Evolutionary conservation across 1,284 basidiomycete species (phyloP).

Genomic region (Malassezia pachydermatis): DNA sequence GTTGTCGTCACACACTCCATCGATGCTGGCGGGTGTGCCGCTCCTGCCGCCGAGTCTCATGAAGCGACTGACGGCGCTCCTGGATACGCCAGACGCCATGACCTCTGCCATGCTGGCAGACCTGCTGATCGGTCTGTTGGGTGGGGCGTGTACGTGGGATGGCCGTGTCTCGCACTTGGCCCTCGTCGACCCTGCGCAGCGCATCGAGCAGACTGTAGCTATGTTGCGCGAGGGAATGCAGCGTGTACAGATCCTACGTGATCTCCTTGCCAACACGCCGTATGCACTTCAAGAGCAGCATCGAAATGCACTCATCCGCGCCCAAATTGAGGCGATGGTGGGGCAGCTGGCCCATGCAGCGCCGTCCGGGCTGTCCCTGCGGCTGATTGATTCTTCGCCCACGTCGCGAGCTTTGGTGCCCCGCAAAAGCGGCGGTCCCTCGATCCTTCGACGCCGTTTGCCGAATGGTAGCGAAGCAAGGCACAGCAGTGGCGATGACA

Average conservation of each 20-base stretch:
- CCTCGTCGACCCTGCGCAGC: slow-evolving; percentile 33
- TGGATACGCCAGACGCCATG: slow-evolving; percentile 31
- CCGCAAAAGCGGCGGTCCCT: not conserved
- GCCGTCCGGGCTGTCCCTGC: slow-evolving; percentile 34
- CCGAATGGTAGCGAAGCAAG: slow-evolving; percentile 18
- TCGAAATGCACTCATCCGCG: slow-evolving; percentile 34
- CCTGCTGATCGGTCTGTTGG: slow-evolving; percentile 39
- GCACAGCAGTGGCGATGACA: not conserved
- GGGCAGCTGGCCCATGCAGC: slow-evolving; percentile 38
- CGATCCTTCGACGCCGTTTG: slow-evolving; percentile 1
- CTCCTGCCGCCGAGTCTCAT: slow-evolving; percentile 34
- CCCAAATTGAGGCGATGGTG: slow-evolving; percentile 39
- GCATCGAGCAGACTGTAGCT: slow-evolving; percentile 28
- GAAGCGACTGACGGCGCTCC: slow-evolving; percentile 30
- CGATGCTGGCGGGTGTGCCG: slow-evolving; percentile 26
- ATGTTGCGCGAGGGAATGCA: slow-evolving; percentile 32
- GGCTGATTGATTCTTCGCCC: slow-evolving; percentile 20
- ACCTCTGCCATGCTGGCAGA: slow-evolving; percentile 35
- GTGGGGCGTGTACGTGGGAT: slow-evolving; percentile 43
- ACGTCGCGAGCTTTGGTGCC: not conserved
- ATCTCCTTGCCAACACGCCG: slow-evolving; percentile 33
- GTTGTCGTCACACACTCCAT: not conserved
- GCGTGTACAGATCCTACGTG: slow-evolving; percentile 35
- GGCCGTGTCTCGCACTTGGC: slow-evolving; percentile 37
- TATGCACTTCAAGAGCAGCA: slow-evolving; percentile 35